These are phyloP conservation scores for Rhodamnia rubescens DNA, from an alignment of 345 rosid species.

Conservation along the genomic window DNA sequence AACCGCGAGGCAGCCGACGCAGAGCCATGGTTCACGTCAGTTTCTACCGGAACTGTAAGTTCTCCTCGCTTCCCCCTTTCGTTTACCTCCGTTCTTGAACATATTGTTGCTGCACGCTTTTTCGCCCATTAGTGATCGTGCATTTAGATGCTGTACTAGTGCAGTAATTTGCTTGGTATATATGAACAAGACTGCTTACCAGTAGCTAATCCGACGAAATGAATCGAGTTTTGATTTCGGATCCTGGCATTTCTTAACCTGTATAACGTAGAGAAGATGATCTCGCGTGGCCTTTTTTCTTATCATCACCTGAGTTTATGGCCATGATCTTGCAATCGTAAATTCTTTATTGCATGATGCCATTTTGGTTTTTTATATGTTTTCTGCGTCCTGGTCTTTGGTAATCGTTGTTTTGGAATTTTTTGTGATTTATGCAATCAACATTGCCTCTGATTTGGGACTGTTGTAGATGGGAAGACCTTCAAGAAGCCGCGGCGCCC, in stretches of 20 bases:
- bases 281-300: background rate
- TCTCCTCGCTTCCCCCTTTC: background rate
- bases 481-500: constrained; percentile 52
- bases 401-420: background rate
- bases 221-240: background rate
- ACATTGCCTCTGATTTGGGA: background rate
- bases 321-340: background rate
- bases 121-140: background rate
- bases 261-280: background rate
- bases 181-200: background rate
- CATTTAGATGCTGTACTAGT: background rate
- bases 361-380: background rate
- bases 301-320: background rate
- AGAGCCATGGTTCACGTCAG: constrained; percentile 30
- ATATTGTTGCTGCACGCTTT: background rate
- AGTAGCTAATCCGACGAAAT: background rate
- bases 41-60: constrained; percentile 36
- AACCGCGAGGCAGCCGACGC: background rate
- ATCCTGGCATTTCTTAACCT: background rate
- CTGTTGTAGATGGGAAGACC: constrained; percentile 36
- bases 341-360: background rate
- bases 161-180: background rate
- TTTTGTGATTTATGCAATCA: background rate
- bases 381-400: background rate
- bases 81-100: background rate